These are phyloP conservation scores for Mycena sanguinolenta DNA, from an alignment of 768 basidiomycete species.

Conservation along the genomic window DNA sequence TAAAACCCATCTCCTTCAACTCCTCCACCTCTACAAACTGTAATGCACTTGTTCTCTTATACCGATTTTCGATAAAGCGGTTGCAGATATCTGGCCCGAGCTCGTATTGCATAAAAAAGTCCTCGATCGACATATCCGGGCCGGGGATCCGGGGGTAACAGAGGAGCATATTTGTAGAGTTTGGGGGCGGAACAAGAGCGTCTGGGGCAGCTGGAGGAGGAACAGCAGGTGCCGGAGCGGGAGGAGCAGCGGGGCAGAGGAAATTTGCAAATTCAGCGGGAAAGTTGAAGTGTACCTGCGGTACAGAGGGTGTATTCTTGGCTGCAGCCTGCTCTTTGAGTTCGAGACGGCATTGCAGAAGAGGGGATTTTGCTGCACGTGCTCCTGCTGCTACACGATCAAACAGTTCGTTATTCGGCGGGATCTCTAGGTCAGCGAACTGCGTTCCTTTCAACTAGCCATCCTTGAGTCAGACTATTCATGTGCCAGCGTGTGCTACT, in stretches of 20 bases:
- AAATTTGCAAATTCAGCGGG: neutral
- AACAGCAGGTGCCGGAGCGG: too few relatives aligned
- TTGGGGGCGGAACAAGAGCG: too few relatives aligned
- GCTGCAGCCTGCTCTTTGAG: neutral
- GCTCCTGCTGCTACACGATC: neutral
- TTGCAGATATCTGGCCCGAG: neutral
- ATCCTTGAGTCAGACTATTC: too few relatives aligned
- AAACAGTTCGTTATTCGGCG: neutral
- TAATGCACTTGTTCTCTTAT: neutral
- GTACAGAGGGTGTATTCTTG: neutral
- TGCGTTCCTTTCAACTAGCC: neutral
- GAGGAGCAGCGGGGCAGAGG: neutral
- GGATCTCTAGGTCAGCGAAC: neutral
- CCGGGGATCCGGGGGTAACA: neutral
- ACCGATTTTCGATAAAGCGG: neutral
- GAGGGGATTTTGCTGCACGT: neutral
- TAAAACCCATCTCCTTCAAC: neutral
- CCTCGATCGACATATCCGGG: neutral
- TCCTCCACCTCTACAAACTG: neutral
- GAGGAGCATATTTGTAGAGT: too few relatives aligned
- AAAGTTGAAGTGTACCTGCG: neutral
- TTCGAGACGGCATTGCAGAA: neutral
- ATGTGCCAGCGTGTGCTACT: too few relatives aligned
- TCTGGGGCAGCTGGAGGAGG: neutral
- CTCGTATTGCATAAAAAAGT: neutral